These are phyloP conservation scores for Panellus pusillus DNA, from an alignment of 768 basidiomycete species.

Conservation along the genomic window DNA sequence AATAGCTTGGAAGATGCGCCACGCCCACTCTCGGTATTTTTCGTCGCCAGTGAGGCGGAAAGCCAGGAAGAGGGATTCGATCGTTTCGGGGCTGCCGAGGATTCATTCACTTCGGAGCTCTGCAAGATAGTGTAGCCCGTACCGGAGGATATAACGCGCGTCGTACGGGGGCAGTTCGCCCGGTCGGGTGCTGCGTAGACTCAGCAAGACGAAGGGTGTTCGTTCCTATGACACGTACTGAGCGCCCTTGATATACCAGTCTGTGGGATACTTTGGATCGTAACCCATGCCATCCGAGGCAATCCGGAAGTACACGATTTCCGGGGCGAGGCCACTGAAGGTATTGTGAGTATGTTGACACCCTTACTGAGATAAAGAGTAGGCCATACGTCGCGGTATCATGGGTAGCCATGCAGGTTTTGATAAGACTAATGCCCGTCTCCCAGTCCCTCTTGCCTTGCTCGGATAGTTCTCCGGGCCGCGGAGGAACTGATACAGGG, in stretches of 20 bases:
- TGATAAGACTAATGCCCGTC: constrained; percentile 76
- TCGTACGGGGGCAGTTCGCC: constrained; percentile 63
- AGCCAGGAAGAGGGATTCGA: constrained; percentile 91
- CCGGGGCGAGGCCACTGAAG: constrained; percentile 77
- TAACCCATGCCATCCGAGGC: constrained; percentile 53
- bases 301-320: constrained; percentile 85
- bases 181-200: constrained; percentile 25
- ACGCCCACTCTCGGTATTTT: constrained; percentile 79
- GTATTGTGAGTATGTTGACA: too few species aligned
- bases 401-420: constrained; percentile 87
- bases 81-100: constrained; percentile 78
- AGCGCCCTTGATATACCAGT: constrained; percentile 94
- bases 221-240: constrained; percentile 37
- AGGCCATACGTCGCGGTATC: constrained; percentile 75
- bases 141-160: constrained; percentile 91
- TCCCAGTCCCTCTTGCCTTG: constrained; percentile 76
- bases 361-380: neutral
- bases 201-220: neutral
- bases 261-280: constrained; percentile 45
- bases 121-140: neutral
- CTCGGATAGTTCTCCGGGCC: constrained; percentile 57
- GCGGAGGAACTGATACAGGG: constrained; percentile 68
- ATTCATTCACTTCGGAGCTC: neutral
- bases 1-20: constrained; percentile 89
- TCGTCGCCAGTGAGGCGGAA: constrained; percentile 86